A percentile compares a stretch with the other conserved stretches of the same genome.
phyloP scores from a whole-genome alignment of 2,329 filamentous ascomycete species.

The Fusarium neocosmosporiellum region DNA sequence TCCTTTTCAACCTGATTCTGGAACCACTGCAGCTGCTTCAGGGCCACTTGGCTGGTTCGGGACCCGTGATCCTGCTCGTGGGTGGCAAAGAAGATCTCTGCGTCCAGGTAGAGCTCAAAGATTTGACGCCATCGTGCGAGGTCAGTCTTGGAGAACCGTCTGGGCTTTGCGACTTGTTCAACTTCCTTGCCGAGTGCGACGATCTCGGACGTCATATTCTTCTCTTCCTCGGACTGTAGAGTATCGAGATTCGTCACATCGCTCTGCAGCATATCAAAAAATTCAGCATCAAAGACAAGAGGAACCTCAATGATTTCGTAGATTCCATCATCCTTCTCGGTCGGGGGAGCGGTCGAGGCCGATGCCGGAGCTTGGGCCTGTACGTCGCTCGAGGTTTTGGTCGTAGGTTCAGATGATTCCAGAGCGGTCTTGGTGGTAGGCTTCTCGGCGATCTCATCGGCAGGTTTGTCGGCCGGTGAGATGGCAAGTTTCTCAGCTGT shows the following conservation, averaged over 20 bases:
- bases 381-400: not conserved
- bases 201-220: slow-evolving; percentile 72
- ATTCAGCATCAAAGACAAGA: slow-evolving; percentile 80
- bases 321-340: slow-evolving; percentile 11
- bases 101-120: slow-evolving; percentile 84
- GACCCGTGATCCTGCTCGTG: slow-evolving; percentile 77
- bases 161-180: slow-evolving; percentile 71
- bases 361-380: not conserved
- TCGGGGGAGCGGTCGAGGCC: not conserved
- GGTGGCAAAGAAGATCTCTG: slow-evolving; percentile 84
- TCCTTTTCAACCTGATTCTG: slow-evolving; percentile 72
- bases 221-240: slow-evolving; percentile 74
- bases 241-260: slow-evolving; percentile 77
- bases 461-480: not conserved
- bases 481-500: slow-evolving; percentile 18
- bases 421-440: not conserved
- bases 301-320: slow-evolving; percentile 74
- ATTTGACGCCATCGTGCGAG: slow-evolving; percentile 82
- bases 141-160: slow-evolving; percentile 71
- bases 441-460: not conserved
- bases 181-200: slow-evolving; percentile 72
- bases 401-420: not conserved
- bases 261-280: slow-evolving; percentile 79
- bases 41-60: slow-evolving; percentile 73
- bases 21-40: slow-evolving; percentile 77